Conservation (phyloP, 169 alveolate species). For the Plasmodium adleri region DNA sequence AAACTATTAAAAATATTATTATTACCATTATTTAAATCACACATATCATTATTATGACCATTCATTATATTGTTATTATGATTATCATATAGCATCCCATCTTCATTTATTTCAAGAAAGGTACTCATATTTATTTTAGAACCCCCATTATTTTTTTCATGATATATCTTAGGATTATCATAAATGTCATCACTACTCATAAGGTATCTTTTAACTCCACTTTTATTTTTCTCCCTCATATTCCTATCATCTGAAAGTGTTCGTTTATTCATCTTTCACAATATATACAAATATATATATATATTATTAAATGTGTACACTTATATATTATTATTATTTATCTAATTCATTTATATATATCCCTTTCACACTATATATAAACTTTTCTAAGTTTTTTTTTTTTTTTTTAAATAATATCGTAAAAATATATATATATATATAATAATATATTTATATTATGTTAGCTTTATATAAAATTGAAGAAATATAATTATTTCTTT, state of each 20-base stretch:
- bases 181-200: slow-evolving; percentile 52
- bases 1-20: background rate
- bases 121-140: slow-evolving; percentile 24
- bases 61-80: background rate
- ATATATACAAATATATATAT: too few relatives aligned
- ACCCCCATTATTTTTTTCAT: slow-evolving; percentile 26
- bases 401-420: too few relatives aligned
- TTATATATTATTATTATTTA: background rate
- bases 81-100: background rate
- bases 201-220: slow-evolving; percentile 60
- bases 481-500: too few relatives aligned
- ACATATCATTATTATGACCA: background rate
- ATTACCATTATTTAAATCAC: background rate
- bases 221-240: slow-evolving; percentile 41
- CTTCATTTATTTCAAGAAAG: slow-evolving; percentile 20
- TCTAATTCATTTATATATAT: background rate
- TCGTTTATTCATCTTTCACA: slow-evolving; percentile 57
- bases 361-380: background rate
- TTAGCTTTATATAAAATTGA: too few relatives aligned
- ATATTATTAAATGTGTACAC: background rate
- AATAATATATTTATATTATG: too few relatives aligned
- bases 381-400: too few relatives aligned
- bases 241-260: slow-evolving; percentile 43
- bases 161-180: slow-evolving; percentile 32
- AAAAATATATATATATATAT: too few relatives aligned